phyloP scores from a whole-genome alignment of 1,139 yeast genomes.

The Yamadazyma aaseri region DNA sequence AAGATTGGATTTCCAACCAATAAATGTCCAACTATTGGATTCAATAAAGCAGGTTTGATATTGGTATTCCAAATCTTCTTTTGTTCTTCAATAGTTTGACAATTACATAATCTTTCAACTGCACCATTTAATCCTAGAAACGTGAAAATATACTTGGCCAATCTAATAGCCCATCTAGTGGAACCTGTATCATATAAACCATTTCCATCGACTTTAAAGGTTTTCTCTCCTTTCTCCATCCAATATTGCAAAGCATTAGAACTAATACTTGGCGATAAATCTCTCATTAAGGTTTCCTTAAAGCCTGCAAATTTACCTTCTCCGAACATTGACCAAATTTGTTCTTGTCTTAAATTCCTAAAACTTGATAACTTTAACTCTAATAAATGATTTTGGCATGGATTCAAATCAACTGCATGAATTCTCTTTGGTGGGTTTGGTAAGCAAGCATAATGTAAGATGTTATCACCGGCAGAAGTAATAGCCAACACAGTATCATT shows the following conservation, averaged over 20 bases:
- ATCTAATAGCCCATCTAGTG: constrained; percentile 79
- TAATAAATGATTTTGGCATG: constrained; percentile 75
- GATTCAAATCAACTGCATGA: constrained; percentile 84
- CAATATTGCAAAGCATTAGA: constrained; percentile 82
- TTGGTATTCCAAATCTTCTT: constrained; percentile 57
- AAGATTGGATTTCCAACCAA: constrained; percentile 79
- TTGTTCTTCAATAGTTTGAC: constrained; percentile 63
- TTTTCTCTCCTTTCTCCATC: constrained; percentile 59
- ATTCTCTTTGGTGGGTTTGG: constrained; percentile 72
- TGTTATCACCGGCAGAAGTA: constrained; percentile 84
- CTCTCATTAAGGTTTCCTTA: constrained; percentile 42
- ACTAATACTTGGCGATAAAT: constrained; percentile 68
- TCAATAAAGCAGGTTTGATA: constrained; percentile 68
- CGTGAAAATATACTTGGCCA: constrained; percentile 60
- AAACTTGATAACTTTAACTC: constrained; percentile 76
- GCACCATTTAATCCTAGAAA: constrained; percentile 52
- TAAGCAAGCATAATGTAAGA: constrained; percentile 68
- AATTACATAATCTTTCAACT: constrained; percentile 56
- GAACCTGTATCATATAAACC: constrained; percentile 79
- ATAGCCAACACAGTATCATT: constrained; percentile 77
- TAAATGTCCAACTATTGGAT: constrained; percentile 64
- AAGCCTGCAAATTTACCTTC: constrained; percentile 63
- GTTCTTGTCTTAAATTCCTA: constrained; percentile 54
- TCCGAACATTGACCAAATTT: constrained; percentile 75
- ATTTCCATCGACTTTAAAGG: constrained; percentile 52